These are phyloP conservation scores for Beauveria scarabaeidicola DNA, from an alignment of 2,329 filamentous ascomycete species.

Conservation along the genomic window DNA sequence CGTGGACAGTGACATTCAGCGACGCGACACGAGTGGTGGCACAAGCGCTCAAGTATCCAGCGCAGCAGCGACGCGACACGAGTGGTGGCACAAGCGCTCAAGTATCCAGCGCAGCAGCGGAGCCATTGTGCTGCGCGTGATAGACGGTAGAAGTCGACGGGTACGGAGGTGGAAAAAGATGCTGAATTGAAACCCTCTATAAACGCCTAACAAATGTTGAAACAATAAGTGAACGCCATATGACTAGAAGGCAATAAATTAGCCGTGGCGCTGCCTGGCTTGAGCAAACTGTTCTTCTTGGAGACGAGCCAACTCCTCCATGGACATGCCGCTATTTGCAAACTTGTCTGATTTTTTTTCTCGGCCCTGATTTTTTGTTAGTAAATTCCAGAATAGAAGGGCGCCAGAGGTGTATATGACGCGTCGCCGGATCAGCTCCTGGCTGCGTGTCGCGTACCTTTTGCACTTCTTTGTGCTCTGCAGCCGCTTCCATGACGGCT, in stretches of 20 bases:
- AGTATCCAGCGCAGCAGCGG: no score
- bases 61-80: no score
- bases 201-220: slow-evolving; percentile 8
- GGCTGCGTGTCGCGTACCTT: slow-evolving; percentile 51
- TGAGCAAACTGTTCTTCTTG: slow-evolving; percentile 88
- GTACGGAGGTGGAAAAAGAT: background rate
- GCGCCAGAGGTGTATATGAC: background rate
- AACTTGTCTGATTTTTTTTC: slow-evolving; percentile 98
- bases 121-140: no score
- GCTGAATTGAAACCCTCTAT: background rate
- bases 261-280: slow-evolving; percentile 40
- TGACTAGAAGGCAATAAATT: background rate
- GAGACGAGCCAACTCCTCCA: slow-evolving; percentile 80
- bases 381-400: slow-evolving; percentile 37
- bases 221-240: background rate
- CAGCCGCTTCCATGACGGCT: slow-evolving; percentile 76
- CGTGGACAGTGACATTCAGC: no score
- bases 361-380: slow-evolving; percentile 59
- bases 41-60: no score
- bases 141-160: background rate
- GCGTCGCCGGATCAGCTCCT: slow-evolving; percentile 41
- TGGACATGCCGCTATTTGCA: slow-evolving; percentile 82
- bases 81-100: no score
- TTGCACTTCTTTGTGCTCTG: slow-evolving; percentile 85
- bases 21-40: no score